These are phyloP conservation scores for Phlebiopsis gigantea DNA, from an alignment of 768 basidiomycete genomes.

Conservation along the genomic window DNA sequence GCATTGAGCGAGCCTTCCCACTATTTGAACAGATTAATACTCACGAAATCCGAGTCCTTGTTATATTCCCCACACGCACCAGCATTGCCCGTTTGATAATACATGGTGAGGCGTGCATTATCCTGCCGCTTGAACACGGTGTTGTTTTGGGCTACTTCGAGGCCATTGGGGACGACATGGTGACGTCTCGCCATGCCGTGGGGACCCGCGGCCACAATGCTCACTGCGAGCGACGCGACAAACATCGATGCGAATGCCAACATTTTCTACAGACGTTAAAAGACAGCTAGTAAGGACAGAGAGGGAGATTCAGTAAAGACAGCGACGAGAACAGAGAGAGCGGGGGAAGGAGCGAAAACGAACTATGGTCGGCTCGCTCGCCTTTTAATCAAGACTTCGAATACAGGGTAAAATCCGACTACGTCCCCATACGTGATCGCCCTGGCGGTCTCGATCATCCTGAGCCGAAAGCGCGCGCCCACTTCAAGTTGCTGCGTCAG, in stretches of 20 bases:
- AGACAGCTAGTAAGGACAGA: not conserved
- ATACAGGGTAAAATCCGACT: not conserved
- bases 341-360: not conserved
- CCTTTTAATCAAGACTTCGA: not conserved
- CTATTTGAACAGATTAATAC: not conserved
- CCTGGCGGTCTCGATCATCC: not conserved
- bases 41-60: constrained; percentile 2
- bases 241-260: not conserved
- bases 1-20: not conserved
- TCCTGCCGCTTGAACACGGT: not conserved
- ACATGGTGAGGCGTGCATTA: constrained; percentile 1
- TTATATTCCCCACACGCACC: constrained; percentile 9
- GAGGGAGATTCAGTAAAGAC: not conserved
- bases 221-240: not conserved
- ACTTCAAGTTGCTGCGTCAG: not conserved
- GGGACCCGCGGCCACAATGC: not conserved
- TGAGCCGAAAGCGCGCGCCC: not conserved
- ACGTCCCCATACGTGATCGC: not conserved
- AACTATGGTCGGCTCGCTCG: constrained; percentile 36
- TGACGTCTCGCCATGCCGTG: not conserved
- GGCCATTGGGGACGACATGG: not conserved
- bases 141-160: not conserved
- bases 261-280: not conserved
- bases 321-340: not conserved
- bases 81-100: not conserved